Base-by-base conservation (phyloP, 305 asterid species). In the Euphrasia arctica region DNA sequence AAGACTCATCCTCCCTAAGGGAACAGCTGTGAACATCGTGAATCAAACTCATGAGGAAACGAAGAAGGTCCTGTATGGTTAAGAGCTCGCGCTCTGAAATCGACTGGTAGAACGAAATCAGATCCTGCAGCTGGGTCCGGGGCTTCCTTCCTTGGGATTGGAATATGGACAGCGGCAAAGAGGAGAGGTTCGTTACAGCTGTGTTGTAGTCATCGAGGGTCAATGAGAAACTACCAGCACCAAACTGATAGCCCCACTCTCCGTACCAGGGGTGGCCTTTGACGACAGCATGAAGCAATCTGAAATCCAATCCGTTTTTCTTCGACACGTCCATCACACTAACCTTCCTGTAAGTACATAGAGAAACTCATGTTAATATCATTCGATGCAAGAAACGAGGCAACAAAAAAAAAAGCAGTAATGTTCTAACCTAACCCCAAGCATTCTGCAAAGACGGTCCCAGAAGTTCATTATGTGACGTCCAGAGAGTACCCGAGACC, bases 281-380 rank as follows among this genome's bases (percentile, higher is more conserved):
- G 54, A 77, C 74, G 6, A 92, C 85, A 56, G 90, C 85, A 75
- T 90, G 98, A 9, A 92, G 87, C 64, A 92, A 70, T 18, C 98
- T 88, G 60, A 81, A 86, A 60, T 92, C 97, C 69, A 92, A 65
- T 4, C 98, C 96, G 48, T 79, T 82, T 78, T 92, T 92, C 88
- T 92, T 92, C 3, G 98, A 92, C 61, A 92, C 98, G 58, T 90
- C 98, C 79, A 91, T 90, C 71, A 92, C 98, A 58, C 98, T 90
- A 51, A 90, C 88, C 71, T 84, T 87, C 65, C 98, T 89, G 88
- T 18, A 18, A 18, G 22, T 64, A 43, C 8, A 42, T 4, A 57
- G 27, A 28, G 9, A 68, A 64, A 45, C 55, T 13, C 72, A 43
- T 65, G 74, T 70, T 58, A 69, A 4, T n/a, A 41, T 18, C 22